Base-by-base conservation (phyloP, 768 basidiomycete species). In the Hirschioporus abietinus region DNA sequence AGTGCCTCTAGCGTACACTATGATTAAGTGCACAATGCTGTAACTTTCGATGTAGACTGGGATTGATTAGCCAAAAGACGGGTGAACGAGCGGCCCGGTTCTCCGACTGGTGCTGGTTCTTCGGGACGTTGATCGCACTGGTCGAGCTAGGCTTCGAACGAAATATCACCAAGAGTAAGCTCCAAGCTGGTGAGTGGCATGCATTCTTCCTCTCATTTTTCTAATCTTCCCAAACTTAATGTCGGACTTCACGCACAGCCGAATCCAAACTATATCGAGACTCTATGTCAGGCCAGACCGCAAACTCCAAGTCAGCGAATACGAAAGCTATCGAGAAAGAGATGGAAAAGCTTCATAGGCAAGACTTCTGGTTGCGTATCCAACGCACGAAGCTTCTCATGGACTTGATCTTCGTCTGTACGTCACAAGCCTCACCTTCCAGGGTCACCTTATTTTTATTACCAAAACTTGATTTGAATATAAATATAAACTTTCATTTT, bases 391-490 rank as follows among this genome's bases (percentile, higher is more conserved):
- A 95, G 79, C 78, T 95, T 67, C 72, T 84, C 58, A 92, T 93
- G 91, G 93, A 95, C 75, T 78, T 95, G 68, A 86, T 93, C 72
- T 95, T 94, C 77, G 93, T 93, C 73, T 93, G 92, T 95, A 74
- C 77, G 85, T 68, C 10, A 15, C 35, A 12, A 61, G 24, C 23
- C 62, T 2, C 35, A 0, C 3, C 71, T 80, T 23, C 20, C 23
- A 30, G 35, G 52, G 10, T 35, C 26, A 30, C n/a, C 4, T 58
- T 6, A 7, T 52, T 36, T 15, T 24, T 23, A 18, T 24, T 9
- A 7, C 59, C 25, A 27, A 18, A 36, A 35, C 20, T 64, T 63
- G 35, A 35, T 34, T 12, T 24, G 1, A n/a, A 10, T 64, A 26
- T 34, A 15, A 34, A n/a, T 58, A 20, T 64, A 62, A 59, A 52